Evolutionary conservation across 1,284 basidiomycete species (phyloP).

Genomic region (Rhodotorula sp.): DNA sequence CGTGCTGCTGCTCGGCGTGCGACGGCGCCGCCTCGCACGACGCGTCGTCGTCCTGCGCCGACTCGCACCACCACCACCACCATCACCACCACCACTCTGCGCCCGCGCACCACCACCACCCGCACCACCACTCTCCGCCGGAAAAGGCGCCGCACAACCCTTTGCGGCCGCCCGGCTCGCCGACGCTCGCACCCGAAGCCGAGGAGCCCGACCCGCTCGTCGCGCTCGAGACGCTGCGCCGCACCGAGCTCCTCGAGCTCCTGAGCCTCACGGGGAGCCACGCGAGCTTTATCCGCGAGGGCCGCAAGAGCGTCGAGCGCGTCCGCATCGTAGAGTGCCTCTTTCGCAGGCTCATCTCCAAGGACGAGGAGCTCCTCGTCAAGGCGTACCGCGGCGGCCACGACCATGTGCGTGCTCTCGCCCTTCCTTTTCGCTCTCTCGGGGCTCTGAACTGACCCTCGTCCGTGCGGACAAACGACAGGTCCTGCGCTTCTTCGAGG

Average conservation of each 20-base stretch:
- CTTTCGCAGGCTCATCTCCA: constrained; percentile 34
- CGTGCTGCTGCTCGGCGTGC: constrained; percentile 11
- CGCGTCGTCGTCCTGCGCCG: constrained; percentile 1
- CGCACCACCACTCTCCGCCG: constrained; percentile 2
- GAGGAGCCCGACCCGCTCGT: constrained; percentile 39
- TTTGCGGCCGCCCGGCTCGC: constrained; percentile 36
- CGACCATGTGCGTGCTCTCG: constrained; percentile 28
- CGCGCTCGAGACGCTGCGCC: constrained; percentile 31
- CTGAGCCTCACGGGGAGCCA: constrained; percentile 37
- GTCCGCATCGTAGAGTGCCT: constrained; percentile 42
- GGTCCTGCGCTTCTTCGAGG: constrained; percentile 41
- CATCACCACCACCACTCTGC: constrained; percentile 6
- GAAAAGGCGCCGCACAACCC: constrained; percentile 32
- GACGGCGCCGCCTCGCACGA: not conserved
- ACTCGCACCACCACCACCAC: constrained; percentile 3
- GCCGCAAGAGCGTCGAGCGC: constrained; percentile 36
- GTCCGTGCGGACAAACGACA: not conserved
- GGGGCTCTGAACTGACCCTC: not conserved
- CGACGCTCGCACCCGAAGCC: constrained; percentile 32
- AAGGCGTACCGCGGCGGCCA: constrained; percentile 40
- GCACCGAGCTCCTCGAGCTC: constrained; percentile 39
- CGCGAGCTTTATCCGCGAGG: constrained; percentile 39
- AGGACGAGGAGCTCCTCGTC: constrained; percentile 37
- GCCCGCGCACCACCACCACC: constrained; percentile 1
- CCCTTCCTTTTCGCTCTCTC: not conserved